Conservation (phyloP, 2,329 filamentous ascomycete genomes). For the Neoscytalidium dimidiatum region DNA sequence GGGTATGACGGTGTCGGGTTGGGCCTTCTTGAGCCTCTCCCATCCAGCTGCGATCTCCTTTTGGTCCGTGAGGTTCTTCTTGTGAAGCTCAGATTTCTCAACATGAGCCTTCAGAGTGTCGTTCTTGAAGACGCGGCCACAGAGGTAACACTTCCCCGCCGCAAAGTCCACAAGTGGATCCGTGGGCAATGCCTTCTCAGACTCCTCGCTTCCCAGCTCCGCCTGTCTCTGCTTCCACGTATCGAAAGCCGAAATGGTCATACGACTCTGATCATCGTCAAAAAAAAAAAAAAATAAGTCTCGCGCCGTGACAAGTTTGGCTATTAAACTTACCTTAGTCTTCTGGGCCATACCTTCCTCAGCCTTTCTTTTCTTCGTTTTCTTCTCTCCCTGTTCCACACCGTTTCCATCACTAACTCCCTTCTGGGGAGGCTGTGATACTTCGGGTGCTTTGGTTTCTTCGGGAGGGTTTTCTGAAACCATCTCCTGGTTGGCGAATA, state of each 20-base stretch:
- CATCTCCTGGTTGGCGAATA: slow-evolving; percentile 8
- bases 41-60: slow-evolving; percentile 12
- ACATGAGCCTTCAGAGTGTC: slow-evolving; percentile 6
- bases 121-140: slow-evolving; percentile 14
- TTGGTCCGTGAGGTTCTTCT: slow-evolving; percentile 5
- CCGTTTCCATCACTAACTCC: not conserved
- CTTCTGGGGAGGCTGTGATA: not conserved
- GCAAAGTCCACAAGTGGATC: slow-evolving; percentile 11
- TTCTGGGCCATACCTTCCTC: not conserved
- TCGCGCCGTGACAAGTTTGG: not conserved
- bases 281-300: not conserved
- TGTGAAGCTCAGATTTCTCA: slow-evolving; percentile 14
- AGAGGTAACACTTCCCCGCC: slow-evolving; percentile 14
- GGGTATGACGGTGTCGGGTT: slow-evolving; percentile 3
- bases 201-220: slow-evolving; percentile 2
- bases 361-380: slow-evolving; percentile 18
- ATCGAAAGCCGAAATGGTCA: slow-evolving; percentile 2
- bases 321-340: not conserved
- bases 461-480: slow-evolving; percentile 15
- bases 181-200: not conserved
- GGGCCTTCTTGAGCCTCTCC: slow-evolving; percentile 12
- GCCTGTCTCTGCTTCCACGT: slow-evolving; percentile 8
- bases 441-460: not conserved
- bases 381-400: slow-evolving; percentile 6
- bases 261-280: not conserved